Percentiles rank a stretch among this genome's conserved stretches.
phyloP scores from a whole-genome alignment of 306 rosid species.

The Prunus mongolica region DNA sequence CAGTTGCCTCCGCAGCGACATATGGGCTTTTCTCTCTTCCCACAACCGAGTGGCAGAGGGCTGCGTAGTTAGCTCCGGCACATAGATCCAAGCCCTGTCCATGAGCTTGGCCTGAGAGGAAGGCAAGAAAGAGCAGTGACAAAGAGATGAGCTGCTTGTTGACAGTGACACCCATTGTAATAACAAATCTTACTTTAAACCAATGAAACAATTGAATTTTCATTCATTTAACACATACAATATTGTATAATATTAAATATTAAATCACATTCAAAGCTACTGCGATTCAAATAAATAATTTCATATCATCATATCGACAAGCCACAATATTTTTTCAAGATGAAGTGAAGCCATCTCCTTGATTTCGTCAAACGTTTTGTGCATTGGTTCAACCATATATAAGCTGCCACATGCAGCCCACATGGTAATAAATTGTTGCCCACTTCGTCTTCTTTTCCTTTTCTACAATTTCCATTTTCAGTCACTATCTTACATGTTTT shows the following conservation, averaged over 20 bases:
- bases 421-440: neutral
- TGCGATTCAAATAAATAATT: no score
- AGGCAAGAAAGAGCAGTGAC: slow-evolving; percentile 18
- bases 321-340: no score
- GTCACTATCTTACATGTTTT: neutral
- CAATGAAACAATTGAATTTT: no score
- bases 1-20: neutral
- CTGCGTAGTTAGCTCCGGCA: neutral
- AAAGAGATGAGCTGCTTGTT: neutral
- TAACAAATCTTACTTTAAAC: no score
- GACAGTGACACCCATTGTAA: neutral
- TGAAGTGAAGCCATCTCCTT: neutral
- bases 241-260: no score
- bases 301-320: no score
- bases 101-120: neutral
- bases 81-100: slow-evolving; percentile 8
- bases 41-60: neutral
- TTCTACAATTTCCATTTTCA: neutral
- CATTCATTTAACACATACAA: neutral
- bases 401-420: neutral
- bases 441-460: neutral
- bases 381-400: neutral
- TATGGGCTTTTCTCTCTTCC: neutral
- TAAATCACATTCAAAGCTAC: no score
- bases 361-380: neutral